phyloP scores from a whole-genome alignment of 2,329 filamentous ascomycete genomes.

The Sarocladiaceae sp. region DNA sequence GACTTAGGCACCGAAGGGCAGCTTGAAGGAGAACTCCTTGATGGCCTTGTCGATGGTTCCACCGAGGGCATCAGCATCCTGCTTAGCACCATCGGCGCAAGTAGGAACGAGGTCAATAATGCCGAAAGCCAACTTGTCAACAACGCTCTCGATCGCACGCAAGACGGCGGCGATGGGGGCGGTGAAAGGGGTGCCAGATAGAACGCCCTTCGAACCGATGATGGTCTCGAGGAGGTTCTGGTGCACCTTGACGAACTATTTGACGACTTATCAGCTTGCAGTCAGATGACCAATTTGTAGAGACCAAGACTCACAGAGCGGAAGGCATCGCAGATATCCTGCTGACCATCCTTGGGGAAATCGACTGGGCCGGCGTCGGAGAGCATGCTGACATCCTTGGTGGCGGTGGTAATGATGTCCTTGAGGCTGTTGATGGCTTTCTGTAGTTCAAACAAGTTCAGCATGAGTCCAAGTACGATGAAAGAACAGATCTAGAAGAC shows the following conservation, averaged over 20 bases:
- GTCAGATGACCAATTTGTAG: background rate
- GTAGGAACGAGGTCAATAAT: slow-evolving; percentile 16
- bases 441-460: background rate
- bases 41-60: slow-evolving; percentile 27
- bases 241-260: slow-evolving; percentile 16
- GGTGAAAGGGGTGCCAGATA: slow-evolving; percentile 13
- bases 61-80: slow-evolving; percentile 9
- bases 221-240: slow-evolving; percentile 16
- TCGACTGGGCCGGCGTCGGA: background rate
- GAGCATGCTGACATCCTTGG: slow-evolving; percentile 5
- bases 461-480: too few species aligned
- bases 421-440: slow-evolving; percentile 8
- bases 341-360: slow-evolving; percentile 13
- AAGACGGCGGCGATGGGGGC: slow-evolving; percentile 14
- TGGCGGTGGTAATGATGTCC: slow-evolving; percentile 10
- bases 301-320: slow-evolving; percentile 10
- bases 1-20: background rate
- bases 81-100: slow-evolving; percentile 12
- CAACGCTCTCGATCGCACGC: slow-evolving; percentile 14
- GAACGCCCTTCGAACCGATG: slow-evolving; percentile 13
- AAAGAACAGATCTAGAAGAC: background rate
- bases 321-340: slow-evolving; percentile 14
- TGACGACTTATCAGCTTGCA: background rate
- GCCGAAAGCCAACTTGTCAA: slow-evolving; percentile 16
- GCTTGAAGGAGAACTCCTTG: background rate